Evolutionary conservation across 1,284 basidiomycete species (phyloP), one percentile per base, ranked within the genome.

Genomic region (Serendipita sp.): DNA sequence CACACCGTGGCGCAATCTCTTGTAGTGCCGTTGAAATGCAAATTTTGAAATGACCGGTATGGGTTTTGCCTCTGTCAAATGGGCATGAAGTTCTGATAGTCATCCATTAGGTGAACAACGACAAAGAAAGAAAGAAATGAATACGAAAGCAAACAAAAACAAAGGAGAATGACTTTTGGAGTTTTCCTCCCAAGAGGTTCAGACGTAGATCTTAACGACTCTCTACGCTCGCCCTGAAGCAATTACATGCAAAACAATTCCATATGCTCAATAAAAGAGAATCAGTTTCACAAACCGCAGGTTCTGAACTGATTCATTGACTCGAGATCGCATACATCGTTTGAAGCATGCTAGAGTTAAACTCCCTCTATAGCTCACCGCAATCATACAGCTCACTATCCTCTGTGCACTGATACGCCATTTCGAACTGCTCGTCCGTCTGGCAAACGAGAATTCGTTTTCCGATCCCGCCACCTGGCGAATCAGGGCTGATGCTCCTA

Each of bases 361-460:
- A 41, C 6, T 41, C 38, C 13, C 38, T 41, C 45, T 49, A 49
- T 8, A 17, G n/a, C 8, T 49, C 45, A 6, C 45, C 45, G 6
- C 29, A 0, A 17, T 49, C 45, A 49, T 58, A 58, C 29, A 58
- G 29, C 26, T 58, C 34, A 8, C 34, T 35, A 32, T 58, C 53
- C 53, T 35, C 22, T 26, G 32, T 58, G 29, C 82, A 85, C 64
- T 79, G 74, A 60, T 78, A 74, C 29, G 83, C 83, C 82, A 85
- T 86, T 70, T 87, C 83, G n/a, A 82, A 70, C 78, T 85, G 76
- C 2, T 85, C 85, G 67, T 87, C 81, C 12, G 85, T 87, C 65
- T 78, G 74, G 64, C 84, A 85, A 1, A 87, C 79, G 58, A 87
- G 67, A 8, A 84, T 68, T 61, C 72, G 74, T 65, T 71, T 76